These are phyloP conservation scores for Chaetomidium leptoderma DNA, from an alignment of 495 filamentous ascomycete species.

Conservation along the genomic window DNA sequence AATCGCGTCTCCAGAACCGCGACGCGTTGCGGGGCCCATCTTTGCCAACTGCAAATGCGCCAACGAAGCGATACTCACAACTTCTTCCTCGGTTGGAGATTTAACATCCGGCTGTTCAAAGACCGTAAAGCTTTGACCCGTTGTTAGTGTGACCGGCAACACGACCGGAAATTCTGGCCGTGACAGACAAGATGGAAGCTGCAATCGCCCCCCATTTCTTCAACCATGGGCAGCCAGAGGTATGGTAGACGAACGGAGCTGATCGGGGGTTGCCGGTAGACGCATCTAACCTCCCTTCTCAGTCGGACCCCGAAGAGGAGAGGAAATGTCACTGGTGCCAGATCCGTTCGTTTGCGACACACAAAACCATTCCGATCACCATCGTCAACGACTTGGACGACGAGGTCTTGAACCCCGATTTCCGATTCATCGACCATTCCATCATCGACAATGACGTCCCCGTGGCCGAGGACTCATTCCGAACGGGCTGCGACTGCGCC, in stretches of 20 bases:
- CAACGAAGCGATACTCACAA: background rate
- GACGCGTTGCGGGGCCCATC: background rate
- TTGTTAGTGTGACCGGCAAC: no score
- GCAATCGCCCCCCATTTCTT: slow-evolving; percentile 40
- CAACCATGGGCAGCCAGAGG: slow-evolving; percentile 36
- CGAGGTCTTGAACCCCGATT: slow-evolving; percentile 43
- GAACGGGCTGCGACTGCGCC: slow-evolving; percentile 51
- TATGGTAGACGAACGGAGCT: slow-evolving; percentile 13
- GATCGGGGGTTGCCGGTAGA: background rate
- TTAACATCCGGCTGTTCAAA: background rate
- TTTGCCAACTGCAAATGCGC: background rate
- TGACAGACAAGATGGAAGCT: slow-evolving; percentile 42
- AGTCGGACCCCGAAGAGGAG: slow-evolving; percentile 32
- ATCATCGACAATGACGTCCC: slow-evolving; percentile 44
- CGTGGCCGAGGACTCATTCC: slow-evolving; percentile 45
- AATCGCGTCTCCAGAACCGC: background rate
- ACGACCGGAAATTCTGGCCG: no score
- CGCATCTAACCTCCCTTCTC: background rate
- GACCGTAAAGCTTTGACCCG: background rate
- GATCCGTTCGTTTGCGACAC: slow-evolving; percentile 44
- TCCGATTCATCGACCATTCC: slow-evolving; percentile 51
- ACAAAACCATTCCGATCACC: slow-evolving; percentile 39
- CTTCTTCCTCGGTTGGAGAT: no score
- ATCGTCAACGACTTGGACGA: slow-evolving; percentile 46
- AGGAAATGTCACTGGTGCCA: slow-evolving; percentile 49